Conservation (phyloP, 1,284 basidiomycete genomes). For the Cerrena zonata region DNA sequence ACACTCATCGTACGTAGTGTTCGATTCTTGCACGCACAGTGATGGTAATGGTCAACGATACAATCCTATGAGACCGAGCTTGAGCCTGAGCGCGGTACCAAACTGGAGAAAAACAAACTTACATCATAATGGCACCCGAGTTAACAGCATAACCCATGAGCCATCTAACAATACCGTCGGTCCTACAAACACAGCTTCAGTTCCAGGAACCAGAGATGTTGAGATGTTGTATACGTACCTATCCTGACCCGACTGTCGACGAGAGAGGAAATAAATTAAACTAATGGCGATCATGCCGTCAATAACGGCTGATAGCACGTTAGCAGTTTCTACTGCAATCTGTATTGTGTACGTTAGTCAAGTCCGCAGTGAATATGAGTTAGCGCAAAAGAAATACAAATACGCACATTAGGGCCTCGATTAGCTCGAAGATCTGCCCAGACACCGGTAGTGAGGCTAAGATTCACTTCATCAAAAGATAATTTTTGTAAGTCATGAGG, state of each 20-base stretch:
- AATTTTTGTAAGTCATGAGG: no score
- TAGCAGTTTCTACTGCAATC: background rate
- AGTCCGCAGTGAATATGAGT: no score
- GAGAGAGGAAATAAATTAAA: background rate
- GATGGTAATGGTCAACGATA: background rate
- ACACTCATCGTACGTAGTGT: background rate
- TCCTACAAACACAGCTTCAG: background rate
- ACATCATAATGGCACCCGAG: constrained; percentile 3
- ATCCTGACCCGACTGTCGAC: background rate
- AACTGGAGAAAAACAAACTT: background rate
- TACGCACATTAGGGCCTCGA: no score
- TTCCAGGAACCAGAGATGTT: background rate
- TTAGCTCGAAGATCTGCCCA: no score
- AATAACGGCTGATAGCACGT: background rate
- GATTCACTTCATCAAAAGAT: no score
- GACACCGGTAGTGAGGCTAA: no score
- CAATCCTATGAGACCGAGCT: background rate
- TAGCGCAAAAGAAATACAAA: no score
- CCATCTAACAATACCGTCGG: background rate
- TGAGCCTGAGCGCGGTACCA: background rate
- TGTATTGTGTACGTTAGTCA: no score
- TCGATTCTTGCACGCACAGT: background rate
- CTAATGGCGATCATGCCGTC: background rate
- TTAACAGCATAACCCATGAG: constrained; percentile 4
- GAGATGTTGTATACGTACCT: background rate